Conservation (phyloP, 108 stramenopile species). For the Stephanodiscus triporus region DNA sequence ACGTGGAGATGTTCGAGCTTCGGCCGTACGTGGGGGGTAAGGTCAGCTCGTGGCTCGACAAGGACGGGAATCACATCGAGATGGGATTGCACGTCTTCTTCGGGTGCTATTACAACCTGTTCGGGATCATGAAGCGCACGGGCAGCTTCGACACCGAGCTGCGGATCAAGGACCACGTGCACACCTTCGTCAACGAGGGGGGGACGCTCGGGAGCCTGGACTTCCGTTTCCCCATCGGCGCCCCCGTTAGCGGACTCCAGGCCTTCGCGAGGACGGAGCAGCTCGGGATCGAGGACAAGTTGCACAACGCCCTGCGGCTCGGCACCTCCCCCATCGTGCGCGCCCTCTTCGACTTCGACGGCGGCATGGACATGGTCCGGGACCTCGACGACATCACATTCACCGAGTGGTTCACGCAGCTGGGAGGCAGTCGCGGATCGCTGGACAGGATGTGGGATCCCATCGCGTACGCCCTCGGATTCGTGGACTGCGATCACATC, state of each 20-base stretch:
- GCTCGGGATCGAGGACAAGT: constrained; percentile 86
- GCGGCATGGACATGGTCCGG: constrained; percentile 95
- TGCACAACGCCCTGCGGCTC: constrained; percentile 90
- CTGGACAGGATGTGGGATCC: constrained; percentile 97
- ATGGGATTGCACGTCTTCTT: constrained; percentile 98
- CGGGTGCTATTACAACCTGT: constrained; percentile 98
- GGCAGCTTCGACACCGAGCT: constrained; percentile 87
- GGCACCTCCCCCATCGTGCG: constrained; percentile 94
- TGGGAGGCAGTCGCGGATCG: constrained; percentile 90
- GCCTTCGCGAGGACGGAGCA: constrained; percentile 93
- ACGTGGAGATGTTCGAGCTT: constrained; percentile 94
- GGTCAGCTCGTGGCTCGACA: constrained; percentile 93
- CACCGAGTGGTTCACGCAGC: constrained; percentile 94
- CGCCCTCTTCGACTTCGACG: constrained; percentile 95
- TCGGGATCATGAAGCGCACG: constrained; percentile 97
- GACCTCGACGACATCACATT: constrained; percentile 96
- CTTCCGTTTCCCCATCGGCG: constrained; percentile 94
- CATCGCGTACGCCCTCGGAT: constrained; percentile 96
- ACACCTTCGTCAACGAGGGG: constrained; percentile 95
- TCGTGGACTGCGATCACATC: constrained; percentile 95
- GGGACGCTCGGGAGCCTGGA: constrained; percentile 88
- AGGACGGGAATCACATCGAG: constrained; percentile 98
- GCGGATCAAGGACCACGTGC: constrained; percentile 93
- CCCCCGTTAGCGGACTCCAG: constrained; percentile 91
- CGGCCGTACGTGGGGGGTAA: constrained; percentile 95